A percentile compares a stretch with the other conserved stretches of the same genome.
phyloP scores from a whole-genome alignment of 257 asterid genomes.

The Agastache rugosa region DNA sequence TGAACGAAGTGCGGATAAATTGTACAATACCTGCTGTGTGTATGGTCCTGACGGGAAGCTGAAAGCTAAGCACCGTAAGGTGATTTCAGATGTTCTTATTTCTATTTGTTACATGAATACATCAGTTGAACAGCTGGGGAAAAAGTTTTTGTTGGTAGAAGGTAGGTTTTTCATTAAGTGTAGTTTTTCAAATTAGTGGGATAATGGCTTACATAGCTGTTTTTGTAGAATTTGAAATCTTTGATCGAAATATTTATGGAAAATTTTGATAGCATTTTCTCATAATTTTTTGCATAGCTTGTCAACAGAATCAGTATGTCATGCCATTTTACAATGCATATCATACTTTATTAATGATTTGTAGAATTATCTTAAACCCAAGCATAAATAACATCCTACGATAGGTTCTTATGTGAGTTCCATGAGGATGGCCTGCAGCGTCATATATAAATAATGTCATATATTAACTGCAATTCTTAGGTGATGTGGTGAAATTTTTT shows the following conservation, averaged over 20 bases:
- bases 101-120: constrained; percentile 14
- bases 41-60: constrained; percentile 85
- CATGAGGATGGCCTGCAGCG: background rate
- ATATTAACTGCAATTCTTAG: background rate
- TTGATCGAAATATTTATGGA: background rate
- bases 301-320: constrained; percentile 3
- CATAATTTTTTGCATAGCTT: constrained; percentile 5
- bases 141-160: constrained; percentile 4
- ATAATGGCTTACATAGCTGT: background rate
- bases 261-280: constrained; percentile 19
- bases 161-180: background rate
- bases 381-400: background rate
- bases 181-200: constrained; percentile 11
- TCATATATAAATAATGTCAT: background rate
- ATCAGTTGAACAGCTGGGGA: background rate
- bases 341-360: background rate
- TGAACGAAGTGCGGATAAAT: constrained; percentile 80
- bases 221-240: constrained; percentile 7
- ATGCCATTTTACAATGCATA: background rate
- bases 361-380: constrained; percentile 2
- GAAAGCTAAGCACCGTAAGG: constrained; percentile 97
- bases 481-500: background rate
- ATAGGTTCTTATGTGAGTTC: constrained; percentile 2
- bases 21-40: constrained; percentile 91
- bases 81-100: constrained; percentile 37